Evolutionary conservation across 208 protist species (phyloP).

Genomic region (Lotmaria passim): DNA sequence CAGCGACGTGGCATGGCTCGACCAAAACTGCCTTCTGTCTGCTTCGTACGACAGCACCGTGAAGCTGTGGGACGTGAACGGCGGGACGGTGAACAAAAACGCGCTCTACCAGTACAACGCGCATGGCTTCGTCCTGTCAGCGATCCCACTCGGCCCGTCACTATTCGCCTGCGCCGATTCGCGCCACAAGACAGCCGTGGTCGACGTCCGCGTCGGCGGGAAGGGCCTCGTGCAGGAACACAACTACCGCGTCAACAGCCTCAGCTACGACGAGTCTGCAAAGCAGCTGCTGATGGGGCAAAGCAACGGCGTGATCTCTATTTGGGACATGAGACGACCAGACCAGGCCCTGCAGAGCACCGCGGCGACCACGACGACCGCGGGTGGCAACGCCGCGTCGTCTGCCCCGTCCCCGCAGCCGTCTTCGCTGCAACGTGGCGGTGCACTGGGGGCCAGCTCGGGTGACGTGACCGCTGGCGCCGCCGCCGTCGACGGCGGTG

Average conservation of each 20-base stretch:
- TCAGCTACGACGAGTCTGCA: slow-evolving; percentile 65
- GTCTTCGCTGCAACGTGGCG: slow-evolving; percentile 6
- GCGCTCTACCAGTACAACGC: slow-evolving; percentile 64
- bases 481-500: slow-evolving; percentile 8
- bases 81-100: slow-evolving; percentile 37
- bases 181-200: slow-evolving; percentile 68
- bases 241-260: slow-evolving; percentile 74
- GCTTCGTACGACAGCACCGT: slow-evolving; percentile 88
- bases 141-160: slow-evolving; percentile 68
- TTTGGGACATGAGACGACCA: slow-evolving; percentile 85
- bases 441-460: not conserved
- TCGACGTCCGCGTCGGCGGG: slow-evolving; percentile 58
- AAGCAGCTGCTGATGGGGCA: slow-evolving; percentile 80
- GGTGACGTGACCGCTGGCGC: not conserved
- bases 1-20: slow-evolving; percentile 82
- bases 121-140: slow-evolving; percentile 77
- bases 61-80: slow-evolving; percentile 83
- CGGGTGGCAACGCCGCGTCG: no score
- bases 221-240: slow-evolving; percentile 63
- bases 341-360: slow-evolving; percentile 51
- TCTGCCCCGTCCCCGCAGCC: slow-evolving; percentile 9
- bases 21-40: slow-evolving; percentile 68
- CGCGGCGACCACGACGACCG: no score
- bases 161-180: slow-evolving; percentile 85
- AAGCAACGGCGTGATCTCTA: slow-evolving; percentile 72